phyloP scores from a whole-genome alignment of 2,329 filamentous ascomycete species.

The Nigrograna mackinnonii region DNA sequence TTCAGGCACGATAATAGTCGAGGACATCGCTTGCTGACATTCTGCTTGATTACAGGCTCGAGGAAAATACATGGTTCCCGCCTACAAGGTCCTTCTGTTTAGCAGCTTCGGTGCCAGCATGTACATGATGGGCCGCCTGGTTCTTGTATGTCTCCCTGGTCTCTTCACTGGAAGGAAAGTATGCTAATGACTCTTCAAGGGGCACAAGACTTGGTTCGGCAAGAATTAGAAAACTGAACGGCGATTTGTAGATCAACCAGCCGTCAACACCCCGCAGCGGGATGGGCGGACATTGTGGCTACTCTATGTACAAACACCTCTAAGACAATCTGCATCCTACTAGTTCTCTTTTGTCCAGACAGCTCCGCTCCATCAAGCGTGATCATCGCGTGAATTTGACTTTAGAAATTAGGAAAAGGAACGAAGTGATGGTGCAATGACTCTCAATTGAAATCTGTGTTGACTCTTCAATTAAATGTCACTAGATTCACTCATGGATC shows the following conservation, averaged over 20 bases:
- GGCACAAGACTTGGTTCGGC: conserved; percentile 76
- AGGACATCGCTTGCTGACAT: neutral
- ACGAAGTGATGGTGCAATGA: too few species aligned
- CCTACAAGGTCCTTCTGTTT: conserved; percentile 69
- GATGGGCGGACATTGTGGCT: conserved; percentile 17
- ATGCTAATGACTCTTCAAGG: conserved; percentile 37
- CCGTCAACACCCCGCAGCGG: conserved; percentile 8
- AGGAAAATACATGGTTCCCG: conserved; percentile 67
- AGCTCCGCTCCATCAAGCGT: too few species aligned
- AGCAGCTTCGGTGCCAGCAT: conserved; percentile 66
- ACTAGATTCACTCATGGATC: too few species aligned
- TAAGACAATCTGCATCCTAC: conserved; percentile 22
- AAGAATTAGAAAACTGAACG: conserved; percentile 35
- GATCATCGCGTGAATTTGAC: too few species aligned
- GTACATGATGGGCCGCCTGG: conserved; percentile 75
- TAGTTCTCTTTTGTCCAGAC: conserved; percentile 10
- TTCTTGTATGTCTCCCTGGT: conserved; percentile 48
- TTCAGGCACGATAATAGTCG: too few species aligned
- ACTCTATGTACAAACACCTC: conserved; percentile 38
- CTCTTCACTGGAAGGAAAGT: neutral
- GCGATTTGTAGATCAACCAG: conserved; percentile 1
- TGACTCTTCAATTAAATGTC: too few species aligned
- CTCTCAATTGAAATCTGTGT: too few species aligned
- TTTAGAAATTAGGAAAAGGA: too few species aligned
- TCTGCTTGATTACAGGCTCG: conserved; percentile 50